Conservation (phyloP, 208 protist species). For the Wallacemonas sp. region DNA sequence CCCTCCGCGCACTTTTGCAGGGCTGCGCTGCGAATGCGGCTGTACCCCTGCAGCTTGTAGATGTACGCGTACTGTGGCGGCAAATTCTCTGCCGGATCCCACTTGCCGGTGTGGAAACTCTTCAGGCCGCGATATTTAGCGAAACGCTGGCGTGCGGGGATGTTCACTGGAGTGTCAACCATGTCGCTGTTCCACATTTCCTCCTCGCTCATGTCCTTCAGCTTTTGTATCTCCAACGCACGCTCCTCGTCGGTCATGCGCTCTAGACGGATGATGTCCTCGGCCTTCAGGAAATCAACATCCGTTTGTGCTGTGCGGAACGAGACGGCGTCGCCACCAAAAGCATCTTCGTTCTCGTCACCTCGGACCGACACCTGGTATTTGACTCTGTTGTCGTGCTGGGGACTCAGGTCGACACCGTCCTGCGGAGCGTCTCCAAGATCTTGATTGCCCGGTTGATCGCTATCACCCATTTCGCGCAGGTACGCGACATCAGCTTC, state of each 20-base stretch:
- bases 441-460: conserved; percentile 4
- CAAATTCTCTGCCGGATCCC: conserved; percentile 82
- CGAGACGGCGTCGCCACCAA: conserved; percentile 58
- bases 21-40: conserved; percentile 68
- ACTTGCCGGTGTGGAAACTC: conserved; percentile 84
- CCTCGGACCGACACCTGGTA: conserved; percentile 9
- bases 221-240: conserved; percentile 59
- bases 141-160: conserved; percentile 86
- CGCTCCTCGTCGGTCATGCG: conserved; percentile 85
- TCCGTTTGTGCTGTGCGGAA: conserved; percentile 77
- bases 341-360: conserved; percentile 53
- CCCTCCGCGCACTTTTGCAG: conserved; percentile 60
- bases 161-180: conserved; percentile 82
- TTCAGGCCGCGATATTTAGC: conserved; percentile 86
- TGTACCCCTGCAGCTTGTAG: conserved; percentile 86
- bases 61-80: conserved; percentile 85
- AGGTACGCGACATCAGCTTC: conserved; percentile 71
- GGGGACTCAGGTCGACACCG: conserved; percentile 25
- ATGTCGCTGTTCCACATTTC: conserved; percentile 86
- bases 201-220: conserved; percentile 76
- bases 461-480: conserved; percentile 24
- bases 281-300: conserved; percentile 81
- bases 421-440: conserved; percentile 67
- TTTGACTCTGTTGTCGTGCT: background rate
- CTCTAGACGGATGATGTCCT: conserved; percentile 78